A percentile compares a stretch with the other conserved stretches of the same genome.
Evolutionary conservation across 352 stramenopile genomes (phyloP).

Genomic region (Phytopythium montanum): DNA sequence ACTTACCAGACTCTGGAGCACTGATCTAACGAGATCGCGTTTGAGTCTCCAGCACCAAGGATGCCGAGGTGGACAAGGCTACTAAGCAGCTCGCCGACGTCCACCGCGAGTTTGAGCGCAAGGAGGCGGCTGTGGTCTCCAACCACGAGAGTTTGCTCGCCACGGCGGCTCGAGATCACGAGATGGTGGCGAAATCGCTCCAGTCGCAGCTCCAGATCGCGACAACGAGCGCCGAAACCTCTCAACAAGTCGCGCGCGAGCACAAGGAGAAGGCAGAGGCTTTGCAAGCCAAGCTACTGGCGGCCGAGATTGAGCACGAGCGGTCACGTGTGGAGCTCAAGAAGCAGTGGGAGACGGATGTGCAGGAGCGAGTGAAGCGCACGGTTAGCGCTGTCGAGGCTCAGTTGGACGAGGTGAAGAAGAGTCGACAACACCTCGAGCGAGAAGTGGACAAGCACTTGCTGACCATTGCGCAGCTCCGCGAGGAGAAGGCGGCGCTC

Average conservation of each 20-base stretch:
- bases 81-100: constrained; percentile 51
- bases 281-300: constrained; percentile 41
- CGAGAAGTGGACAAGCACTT: constrained; percentile 62
- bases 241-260: constrained; percentile 17
- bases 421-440: constrained; percentile 50
- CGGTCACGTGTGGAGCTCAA: constrained; percentile 45
- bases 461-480: constrained; percentile 42
- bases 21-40: background rate
- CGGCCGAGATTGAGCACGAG: constrained; percentile 54
- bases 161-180: constrained; percentile 30
- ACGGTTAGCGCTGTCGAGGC: constrained; percentile 47
- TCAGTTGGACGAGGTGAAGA: constrained; percentile 67
- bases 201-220: constrained; percentile 42
- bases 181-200: constrained; percentile 31
- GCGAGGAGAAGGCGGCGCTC: constrained; percentile 52
- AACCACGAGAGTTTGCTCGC: constrained; percentile 34
- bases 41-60: constrained; percentile 20
- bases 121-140: constrained; percentile 28
- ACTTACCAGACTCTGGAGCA: too few species aligned
- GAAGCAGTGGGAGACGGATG: constrained; percentile 46
- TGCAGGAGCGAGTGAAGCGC: constrained; percentile 53
- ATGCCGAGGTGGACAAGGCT: constrained; percentile 53
- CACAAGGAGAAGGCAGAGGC: constrained; percentile 44
- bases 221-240: constrained; percentile 33
- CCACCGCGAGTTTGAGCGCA: constrained; percentile 38